These are phyloP conservation scores for Luffa aegyptiaca DNA, from an alignment of 306 rosid genomes.

Conservation along the genomic window DNA sequence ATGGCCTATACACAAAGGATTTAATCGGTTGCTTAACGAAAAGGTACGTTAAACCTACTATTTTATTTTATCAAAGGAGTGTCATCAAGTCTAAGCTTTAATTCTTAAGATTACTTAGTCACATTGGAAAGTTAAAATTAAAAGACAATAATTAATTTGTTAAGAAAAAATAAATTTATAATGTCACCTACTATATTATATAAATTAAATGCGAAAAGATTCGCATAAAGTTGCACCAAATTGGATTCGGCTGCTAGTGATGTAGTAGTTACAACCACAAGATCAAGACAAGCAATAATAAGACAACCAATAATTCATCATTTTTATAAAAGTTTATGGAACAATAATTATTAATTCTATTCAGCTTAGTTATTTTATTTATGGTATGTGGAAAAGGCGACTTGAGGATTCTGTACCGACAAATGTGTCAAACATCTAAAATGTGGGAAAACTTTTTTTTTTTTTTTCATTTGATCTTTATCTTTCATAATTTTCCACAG, in stretches of 20 bases:
- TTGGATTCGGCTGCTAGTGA: conserved; percentile 6
- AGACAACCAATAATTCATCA: background rate
- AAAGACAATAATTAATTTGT: background rate
- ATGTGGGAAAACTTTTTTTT: background rate
- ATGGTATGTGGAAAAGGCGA: background rate
- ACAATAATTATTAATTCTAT: background rate
- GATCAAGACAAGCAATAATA: background rate
- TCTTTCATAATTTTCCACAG: background rate
- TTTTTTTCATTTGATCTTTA: background rate
- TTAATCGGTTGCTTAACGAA: too few relatives aligned
- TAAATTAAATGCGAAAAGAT: background rate
- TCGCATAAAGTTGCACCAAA: background rate
- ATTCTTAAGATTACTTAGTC: background rate
- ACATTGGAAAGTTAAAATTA: background rate
- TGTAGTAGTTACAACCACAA: background rate
- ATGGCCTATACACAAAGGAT: background rate
- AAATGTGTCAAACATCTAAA: conserved; percentile 3
- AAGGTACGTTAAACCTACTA: too few relatives aligned
- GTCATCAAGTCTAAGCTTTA: background rate
- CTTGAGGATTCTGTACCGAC: background rate
- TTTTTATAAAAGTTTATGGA: background rate
- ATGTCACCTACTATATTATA: background rate
- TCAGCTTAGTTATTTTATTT: background rate
- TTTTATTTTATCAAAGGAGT: background rate
- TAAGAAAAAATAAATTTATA: background rate